Base-by-base conservation (phyloP, 371 early-diverging fungal species). In the Actinomucor elegans region DNA sequence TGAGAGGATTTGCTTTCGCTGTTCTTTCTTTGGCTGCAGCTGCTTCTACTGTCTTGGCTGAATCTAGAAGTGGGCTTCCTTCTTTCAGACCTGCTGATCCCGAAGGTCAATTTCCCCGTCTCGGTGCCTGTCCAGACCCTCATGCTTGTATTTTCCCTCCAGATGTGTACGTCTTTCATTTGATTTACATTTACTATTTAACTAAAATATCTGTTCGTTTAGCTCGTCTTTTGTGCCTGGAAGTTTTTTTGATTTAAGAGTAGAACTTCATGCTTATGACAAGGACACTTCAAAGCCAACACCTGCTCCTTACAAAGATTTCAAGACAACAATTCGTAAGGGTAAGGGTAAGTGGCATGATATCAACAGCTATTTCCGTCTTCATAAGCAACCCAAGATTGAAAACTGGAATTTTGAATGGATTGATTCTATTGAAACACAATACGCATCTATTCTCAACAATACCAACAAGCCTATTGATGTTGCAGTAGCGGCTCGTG, bases 221-320 rank as follows among this genome's bases (percentile, higher is more conserved):
- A 81, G 84, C 14, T 71, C 80, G 5, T 72, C 78, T 55, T 81
- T 84, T 51, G 50, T 84, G 10, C 74, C 80, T 38, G 84, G 81
- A 35, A 50, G 79, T 14, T 67, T 65, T 50, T 84, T 84, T 56
- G 84, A 84, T 38, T 65, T 81, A 32, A 68, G 84, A 27, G 80
- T 84, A n/a, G 84, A 84, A 62, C 56, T 81, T 33, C 84, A 84
- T 49, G 79, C 77, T 26, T 81, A 84, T 59, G 65, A 75, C 37
- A 59, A 62, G 33, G 65, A 59, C 35, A 69, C 63, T 31, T 63
- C 67, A 49, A 70, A 74, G 37, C 58, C 75, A 56, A 60, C 61
- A 4, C 67, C 71, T 32, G 29, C 60, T n/a, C 48, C 70, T 14
- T 68, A 63, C 28, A 57, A 53, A 5, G 31, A 67, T 1, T 80